phyloP scores from a whole-genome alignment of 495 filamentous ascomycete species.

The Aspergillus leporis region DNA sequence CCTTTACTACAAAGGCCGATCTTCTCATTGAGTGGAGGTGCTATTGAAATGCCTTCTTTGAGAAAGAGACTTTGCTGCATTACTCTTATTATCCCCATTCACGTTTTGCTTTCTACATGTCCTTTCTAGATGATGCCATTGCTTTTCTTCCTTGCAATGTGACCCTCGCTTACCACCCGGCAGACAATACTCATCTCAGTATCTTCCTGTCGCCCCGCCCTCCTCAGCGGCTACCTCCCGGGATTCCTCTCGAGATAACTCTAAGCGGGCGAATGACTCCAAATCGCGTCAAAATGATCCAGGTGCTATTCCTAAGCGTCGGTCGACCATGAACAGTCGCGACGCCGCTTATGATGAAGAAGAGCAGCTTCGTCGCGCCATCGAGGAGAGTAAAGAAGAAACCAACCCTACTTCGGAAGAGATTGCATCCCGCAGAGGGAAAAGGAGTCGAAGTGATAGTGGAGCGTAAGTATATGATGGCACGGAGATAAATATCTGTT shows the following conservation, averaged over 20 bases:
- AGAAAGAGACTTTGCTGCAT: not conserved
- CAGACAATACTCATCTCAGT: constrained; percentile 67
- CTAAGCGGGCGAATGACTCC: constrained; percentile 48
- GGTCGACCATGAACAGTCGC: constrained; percentile 97
- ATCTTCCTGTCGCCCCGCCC: constrained; percentile 60
- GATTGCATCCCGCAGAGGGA: constrained; percentile 59
- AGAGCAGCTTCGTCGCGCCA: constrained; percentile 81
- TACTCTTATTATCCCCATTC: not conserved
- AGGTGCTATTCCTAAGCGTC: constrained; percentile 64
- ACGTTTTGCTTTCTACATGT: not conserved
- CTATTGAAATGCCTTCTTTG: not conserved
- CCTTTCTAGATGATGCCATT: not conserved
- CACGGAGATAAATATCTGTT: constrained; percentile 4
- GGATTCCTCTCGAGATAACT: constrained; percentile 45
- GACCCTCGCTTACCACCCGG: constrained; percentile 29
- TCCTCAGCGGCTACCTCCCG: constrained; percentile 48
- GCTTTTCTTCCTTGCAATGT: not conserved
- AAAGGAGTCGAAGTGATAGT: constrained; percentile 86
- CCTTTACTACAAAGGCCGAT: constrained; percentile 10
- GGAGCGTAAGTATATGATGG: constrained; percentile 72
- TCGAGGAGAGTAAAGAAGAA: constrained; percentile 91
- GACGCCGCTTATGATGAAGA: constrained; percentile 96
- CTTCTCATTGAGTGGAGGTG: not conserved
- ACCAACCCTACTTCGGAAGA: constrained; percentile 49
- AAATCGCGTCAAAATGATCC: constrained; percentile 48